These are phyloP conservation scores for Euphorbia tirucalli DNA, from an alignment of 345 rosid genomes.

Conservation along the genomic window DNA sequence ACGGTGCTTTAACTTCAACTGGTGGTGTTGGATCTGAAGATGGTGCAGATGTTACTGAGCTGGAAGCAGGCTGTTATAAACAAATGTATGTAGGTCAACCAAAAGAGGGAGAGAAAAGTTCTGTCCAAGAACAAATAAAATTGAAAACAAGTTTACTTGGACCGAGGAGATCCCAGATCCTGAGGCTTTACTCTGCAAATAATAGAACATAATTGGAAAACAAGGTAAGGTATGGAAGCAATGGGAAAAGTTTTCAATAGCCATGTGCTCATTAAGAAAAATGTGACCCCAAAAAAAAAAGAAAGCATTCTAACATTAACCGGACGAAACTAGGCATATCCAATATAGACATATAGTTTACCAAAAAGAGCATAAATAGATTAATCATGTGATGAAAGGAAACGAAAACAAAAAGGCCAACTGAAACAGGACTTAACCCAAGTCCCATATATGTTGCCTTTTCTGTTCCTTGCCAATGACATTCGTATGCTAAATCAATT, in stretches of 20 bases:
- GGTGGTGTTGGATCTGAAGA: conserved; percentile 31
- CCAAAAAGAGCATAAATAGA: too few species aligned
- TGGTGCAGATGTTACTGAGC: conserved; percentile 45
- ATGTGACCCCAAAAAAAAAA: neutral
- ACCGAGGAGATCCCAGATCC: conserved; percentile 51
- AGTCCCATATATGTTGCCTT: too few species aligned
- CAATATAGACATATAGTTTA: too few species aligned
- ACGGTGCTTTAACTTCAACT: conserved; percentile 54
- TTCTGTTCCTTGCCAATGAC: too few species aligned
- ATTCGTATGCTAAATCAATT: too few species aligned
- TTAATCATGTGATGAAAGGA: too few species aligned
- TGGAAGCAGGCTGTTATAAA: conserved; percentile 52
- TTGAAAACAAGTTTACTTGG: conserved; percentile 43
- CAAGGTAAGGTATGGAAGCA: neutral
- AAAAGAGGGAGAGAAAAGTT: neutral
- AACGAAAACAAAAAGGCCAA: too few species aligned
- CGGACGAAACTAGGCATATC: neutral
- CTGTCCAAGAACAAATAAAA: conserved; percentile 2
- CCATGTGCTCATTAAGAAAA: neutral
- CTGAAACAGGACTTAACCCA: too few species aligned
- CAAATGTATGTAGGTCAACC: conserved; percentile 13
- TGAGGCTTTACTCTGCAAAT: conserved; percentile 59
- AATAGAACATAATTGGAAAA: neutral
- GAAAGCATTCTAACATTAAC: neutral
- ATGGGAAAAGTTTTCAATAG: neutral